Evolutionary conservation across 805 yeast genomes (phyloP).

Genomic region (Metschnikowia reukaufii): DNA sequence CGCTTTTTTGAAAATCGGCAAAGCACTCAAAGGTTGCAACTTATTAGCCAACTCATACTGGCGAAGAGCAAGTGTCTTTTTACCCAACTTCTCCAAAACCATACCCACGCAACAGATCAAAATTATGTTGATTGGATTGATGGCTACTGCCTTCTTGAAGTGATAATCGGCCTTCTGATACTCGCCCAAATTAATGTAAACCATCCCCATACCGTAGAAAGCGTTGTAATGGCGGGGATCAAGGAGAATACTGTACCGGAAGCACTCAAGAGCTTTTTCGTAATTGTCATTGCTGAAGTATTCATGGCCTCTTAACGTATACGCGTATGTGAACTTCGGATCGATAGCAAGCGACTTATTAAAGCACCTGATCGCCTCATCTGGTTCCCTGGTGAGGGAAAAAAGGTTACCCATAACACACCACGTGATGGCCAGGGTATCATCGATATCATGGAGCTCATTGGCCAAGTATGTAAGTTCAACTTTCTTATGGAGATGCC

Average conservation of each 20-base stretch:
- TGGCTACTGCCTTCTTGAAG: conserved; percentile 80
- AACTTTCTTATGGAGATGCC: conserved; percentile 86
- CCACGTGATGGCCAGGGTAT: conserved; percentile 83
- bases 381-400: conserved; percentile 79
- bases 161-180: conserved; percentile 80
- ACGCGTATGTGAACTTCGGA: conserved; percentile 77
- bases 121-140: conserved; percentile 88
- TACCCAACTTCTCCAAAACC: conserved; percentile 77
- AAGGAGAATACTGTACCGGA: conserved; percentile 70
- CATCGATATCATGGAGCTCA: conserved; percentile 67
- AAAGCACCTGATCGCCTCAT: conserved; percentile 86
- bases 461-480: conserved; percentile 81
- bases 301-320: conserved; percentile 93
- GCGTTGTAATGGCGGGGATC: conserved; percentile 91
- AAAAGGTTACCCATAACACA: conserved; percentile 86
- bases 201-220: conserved; percentile 94
- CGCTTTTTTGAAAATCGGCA: conserved; percentile 87
- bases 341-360: conserved; percentile 71
- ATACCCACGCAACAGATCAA: conserved; percentile 91
- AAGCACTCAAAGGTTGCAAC: conserved; percentile 80
- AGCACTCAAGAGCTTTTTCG: conserved; percentile 83
- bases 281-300: conserved; percentile 83
- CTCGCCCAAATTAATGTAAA: conserved; percentile 81
- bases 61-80: conserved; percentile 67
- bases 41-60: conserved; percentile 83